Evolutionary conservation across 169 alveolate genomes (phyloP).

Genomic region (Babesia sp.): DNA sequence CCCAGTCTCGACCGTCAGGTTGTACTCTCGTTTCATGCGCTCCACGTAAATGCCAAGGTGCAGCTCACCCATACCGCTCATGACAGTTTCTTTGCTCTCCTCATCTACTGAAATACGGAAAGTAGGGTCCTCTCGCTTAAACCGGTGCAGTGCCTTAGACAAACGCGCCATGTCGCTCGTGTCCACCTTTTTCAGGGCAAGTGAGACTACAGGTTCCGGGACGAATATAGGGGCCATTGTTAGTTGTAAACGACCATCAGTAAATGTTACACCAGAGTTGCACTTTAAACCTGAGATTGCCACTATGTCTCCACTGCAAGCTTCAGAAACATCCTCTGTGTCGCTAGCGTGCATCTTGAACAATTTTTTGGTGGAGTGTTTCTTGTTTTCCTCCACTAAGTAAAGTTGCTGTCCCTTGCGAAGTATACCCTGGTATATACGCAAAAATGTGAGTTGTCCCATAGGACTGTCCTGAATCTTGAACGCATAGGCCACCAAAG

Average conservation of each 20-base stretch:
- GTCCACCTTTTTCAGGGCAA: slow-evolving; percentile 81
- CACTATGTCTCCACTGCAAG: slow-evolving; percentile 94
- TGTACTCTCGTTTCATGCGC: slow-evolving; percentile 92
- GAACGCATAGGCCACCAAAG: slow-evolving; percentile 91
- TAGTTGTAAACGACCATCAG: slow-evolving; percentile 78
- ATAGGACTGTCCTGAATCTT: slow-evolving; percentile 87
- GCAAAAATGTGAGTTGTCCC: slow-evolving; percentile 90
- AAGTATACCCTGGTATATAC: slow-evolving; percentile 88
- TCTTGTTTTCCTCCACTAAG: slow-evolving; percentile 66
- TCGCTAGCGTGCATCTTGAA: slow-evolving; percentile 93
- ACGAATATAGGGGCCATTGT: slow-evolving; percentile 87
- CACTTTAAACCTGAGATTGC: slow-evolving; percentile 94
- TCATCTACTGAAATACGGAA: slow-evolving; percentile 85
- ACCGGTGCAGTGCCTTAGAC: slow-evolving; percentile 87
- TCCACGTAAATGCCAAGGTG: slow-evolving; percentile 91
- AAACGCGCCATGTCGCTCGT: slow-evolving; percentile 75
- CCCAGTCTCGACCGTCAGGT: slow-evolving; percentile 83
- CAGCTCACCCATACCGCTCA: slow-evolving; percentile 95
- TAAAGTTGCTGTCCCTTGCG: slow-evolving; percentile 54
- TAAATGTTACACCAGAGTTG: slow-evolving; percentile 89
- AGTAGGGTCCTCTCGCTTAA: slow-evolving; percentile 94
- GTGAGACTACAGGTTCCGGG: slow-evolving; percentile 93
- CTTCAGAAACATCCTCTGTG: slow-evolving; percentile 88
- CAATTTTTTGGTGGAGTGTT: slow-evolving; percentile 79
- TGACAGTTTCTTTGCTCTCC: slow-evolving; percentile 89